Conservation (phyloP, 2,329 filamentous ascomycete genomes). For the Metarhizium sp. region DNA sequence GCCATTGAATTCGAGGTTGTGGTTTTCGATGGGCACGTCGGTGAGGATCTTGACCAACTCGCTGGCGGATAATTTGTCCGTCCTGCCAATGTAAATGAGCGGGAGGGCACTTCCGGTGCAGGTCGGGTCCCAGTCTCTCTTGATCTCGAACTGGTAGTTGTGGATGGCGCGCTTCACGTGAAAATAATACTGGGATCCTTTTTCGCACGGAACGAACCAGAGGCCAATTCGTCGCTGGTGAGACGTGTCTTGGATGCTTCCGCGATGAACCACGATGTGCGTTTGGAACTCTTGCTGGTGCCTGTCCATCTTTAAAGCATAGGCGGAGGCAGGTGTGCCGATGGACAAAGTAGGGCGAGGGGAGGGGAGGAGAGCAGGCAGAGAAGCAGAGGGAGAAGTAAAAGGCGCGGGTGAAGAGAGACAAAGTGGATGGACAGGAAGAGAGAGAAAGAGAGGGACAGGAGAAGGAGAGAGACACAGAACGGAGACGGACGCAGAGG, state of each 20-base stretch:
- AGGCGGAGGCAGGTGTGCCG: neutral
- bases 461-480: no score
- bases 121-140: conserved; percentile 7
- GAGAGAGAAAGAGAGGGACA: neutral
- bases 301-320: neutral
- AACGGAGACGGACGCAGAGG: no score
- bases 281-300: conserved; percentile 5
- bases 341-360: neutral
- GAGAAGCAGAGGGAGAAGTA: neutral
- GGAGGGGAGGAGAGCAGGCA: neutral
- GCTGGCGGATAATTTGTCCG: conserved; percentile 4
- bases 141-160: conserved; percentile 7
- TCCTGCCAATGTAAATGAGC: conserved; percentile 7
- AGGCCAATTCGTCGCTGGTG: conserved; percentile 9
- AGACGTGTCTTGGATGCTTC: conserved; percentile 7
- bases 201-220: conserved; percentile 6
- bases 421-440: neutral
- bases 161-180: conserved; percentile 4
- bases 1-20: conserved; percentile 9
- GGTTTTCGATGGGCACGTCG: conserved; percentile 6
- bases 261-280: conserved; percentile 10
- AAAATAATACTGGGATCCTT: conserved; percentile 8
- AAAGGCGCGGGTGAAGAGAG: neutral
- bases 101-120: conserved; percentile 8
- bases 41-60: conserved; percentile 3